Evolutionary conservation across 805 yeast genomes (phyloP), one percentile per base, ranked within the genome.

Genomic region (Candida manassasensis): DNA sequence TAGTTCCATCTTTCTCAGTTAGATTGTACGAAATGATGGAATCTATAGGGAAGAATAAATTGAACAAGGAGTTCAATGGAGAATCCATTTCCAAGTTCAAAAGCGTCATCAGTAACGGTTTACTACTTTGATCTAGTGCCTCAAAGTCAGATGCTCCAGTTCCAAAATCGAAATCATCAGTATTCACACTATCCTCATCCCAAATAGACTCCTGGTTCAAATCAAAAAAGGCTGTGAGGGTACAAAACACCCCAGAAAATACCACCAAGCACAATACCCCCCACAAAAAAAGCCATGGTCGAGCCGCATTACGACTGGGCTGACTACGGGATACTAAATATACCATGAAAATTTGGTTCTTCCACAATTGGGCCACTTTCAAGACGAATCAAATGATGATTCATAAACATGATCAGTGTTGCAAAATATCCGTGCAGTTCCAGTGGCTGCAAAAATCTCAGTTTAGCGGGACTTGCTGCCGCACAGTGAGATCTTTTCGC

Each of bases 11-110:
- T 7, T 34, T 34, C 10, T 19, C 34, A 4, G 64, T 44, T 2
- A 47, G 42, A 42, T 64, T 63, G 42, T 52, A 57, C 18, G 50
- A 42, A n/a, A 67, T 45, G 8, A 49, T 32, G 32, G 65, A 50
- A 42, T 67, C 71, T 13, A 67, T 53, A 11, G 73, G 73, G 41
- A 67, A 63, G n/a, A 66, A 53, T 14, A 69, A 55, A 45, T 61
- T 62, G 35, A 66, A 52, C 32, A 65, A 55, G 34, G 48, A 53
- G 37, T 55, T 57, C 16, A 61, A 44, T 3, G 67, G 67, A 37
- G 57, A 52, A 33, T 62, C 65, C 19, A 49, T 35, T 18, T 53
- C 59, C 26, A 30, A 30, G 21, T 37, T 37, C 11, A 17, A 19
- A 13, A 18, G 19, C 12, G 14, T 11, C 25, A 29, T 22, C 22